These are phyloP conservation scores for Phytophthora pini DNA, from an alignment of 352 stramenopile species.

Conservation along the genomic window DNA sequence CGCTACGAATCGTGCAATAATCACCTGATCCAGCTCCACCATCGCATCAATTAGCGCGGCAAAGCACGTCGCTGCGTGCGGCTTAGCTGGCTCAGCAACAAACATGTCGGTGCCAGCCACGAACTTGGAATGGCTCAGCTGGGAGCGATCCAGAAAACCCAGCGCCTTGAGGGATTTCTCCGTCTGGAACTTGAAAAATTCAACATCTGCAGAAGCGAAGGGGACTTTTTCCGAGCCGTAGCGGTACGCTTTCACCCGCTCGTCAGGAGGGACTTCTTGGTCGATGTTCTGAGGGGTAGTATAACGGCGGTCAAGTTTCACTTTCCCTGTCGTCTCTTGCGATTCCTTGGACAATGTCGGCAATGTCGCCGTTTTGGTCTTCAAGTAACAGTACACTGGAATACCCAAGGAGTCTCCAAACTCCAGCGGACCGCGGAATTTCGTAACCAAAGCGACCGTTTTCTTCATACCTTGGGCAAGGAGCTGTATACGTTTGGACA, in stretches of 20 bases:
- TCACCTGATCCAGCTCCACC: conserved; percentile 63
- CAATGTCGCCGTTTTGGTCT: conserved; percentile 75
- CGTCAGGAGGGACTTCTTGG: conserved; percentile 72
- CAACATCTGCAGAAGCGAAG: conserved; percentile 81
- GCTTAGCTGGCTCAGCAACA: conserved; percentile 77
- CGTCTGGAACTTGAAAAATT: conserved; percentile 84
- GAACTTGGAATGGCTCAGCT: conserved; percentile 65
- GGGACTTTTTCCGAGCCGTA: conserved; percentile 84
- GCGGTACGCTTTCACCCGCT: conserved; percentile 81
- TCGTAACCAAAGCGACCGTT: conserved; percentile 69
- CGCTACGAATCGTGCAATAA: conserved; percentile 79
- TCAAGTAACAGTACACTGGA: conserved; percentile 80
- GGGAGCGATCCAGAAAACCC: conserved; percentile 67
- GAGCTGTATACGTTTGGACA: conserved; percentile 77
- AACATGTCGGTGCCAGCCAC: conserved; percentile 74
- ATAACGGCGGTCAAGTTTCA: conserved; percentile 79
- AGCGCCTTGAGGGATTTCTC: conserved; percentile 81
- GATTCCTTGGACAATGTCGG: conserved; percentile 82
- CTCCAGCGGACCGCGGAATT: conserved; percentile 79
- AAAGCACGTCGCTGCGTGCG: conserved; percentile 62
- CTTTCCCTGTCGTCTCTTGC: conserved; percentile 58
- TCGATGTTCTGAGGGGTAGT: conserved; percentile 71
- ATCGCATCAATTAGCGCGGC: conserved; percentile 73
- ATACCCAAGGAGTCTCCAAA: conserved; percentile 73
- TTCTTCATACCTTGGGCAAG: conserved; percentile 84